phyloP scores from a whole-genome alignment of 2,329 filamentous ascomycete genomes.

The Aspergillus hiratsukae region DNA sequence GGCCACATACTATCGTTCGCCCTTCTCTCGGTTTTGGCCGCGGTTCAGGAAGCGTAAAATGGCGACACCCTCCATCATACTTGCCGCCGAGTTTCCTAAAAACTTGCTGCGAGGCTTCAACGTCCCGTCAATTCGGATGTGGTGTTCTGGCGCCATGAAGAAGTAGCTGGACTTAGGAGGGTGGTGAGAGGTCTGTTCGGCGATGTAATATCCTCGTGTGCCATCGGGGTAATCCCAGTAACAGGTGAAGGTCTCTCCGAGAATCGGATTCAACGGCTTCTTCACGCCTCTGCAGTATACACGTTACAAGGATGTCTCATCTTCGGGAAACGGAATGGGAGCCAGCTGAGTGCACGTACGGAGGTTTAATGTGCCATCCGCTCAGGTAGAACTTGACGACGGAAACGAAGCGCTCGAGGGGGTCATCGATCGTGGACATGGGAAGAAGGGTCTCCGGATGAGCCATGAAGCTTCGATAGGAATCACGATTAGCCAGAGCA shows the following conservation, averaged over 20 bases:
- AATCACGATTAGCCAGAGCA: conserved; percentile 9
- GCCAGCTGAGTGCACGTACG: conserved; percentile 54
- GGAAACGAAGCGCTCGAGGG: conserved; percentile 81
- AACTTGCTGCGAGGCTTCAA: conserved; percentile 94
- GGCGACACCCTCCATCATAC: conserved; percentile 95
- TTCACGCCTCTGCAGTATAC: conserved; percentile 72
- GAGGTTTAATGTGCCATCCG: conserved; percentile 97
- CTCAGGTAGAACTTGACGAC: conserved; percentile 98
- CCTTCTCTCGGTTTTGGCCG: conserved; percentile 56
- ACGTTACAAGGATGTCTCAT: conserved; percentile 6
- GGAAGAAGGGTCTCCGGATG: conserved; percentile 92
- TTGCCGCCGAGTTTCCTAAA: conserved; percentile 92
- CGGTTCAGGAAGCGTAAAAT: conserved; percentile 78
- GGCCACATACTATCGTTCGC: conserved; percentile 77
- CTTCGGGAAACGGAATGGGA: neutral
- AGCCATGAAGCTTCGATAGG: conserved; percentile 81
- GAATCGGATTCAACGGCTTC: conserved; percentile 93
- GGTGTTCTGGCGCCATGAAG: conserved; percentile 90
- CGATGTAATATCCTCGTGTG: conserved; percentile 88
- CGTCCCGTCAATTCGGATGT: conserved; percentile 92
- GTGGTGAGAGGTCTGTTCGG: conserved; percentile 96
- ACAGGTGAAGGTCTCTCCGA: conserved; percentile 90
- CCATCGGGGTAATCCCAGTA: conserved; percentile 89
- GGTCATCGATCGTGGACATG: conserved; percentile 83
- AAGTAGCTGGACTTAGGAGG: conserved; percentile 99